Evolutionary conservation across 208 protist species (phyloP).

Genomic region (Leishmania lainsoni): DNA sequence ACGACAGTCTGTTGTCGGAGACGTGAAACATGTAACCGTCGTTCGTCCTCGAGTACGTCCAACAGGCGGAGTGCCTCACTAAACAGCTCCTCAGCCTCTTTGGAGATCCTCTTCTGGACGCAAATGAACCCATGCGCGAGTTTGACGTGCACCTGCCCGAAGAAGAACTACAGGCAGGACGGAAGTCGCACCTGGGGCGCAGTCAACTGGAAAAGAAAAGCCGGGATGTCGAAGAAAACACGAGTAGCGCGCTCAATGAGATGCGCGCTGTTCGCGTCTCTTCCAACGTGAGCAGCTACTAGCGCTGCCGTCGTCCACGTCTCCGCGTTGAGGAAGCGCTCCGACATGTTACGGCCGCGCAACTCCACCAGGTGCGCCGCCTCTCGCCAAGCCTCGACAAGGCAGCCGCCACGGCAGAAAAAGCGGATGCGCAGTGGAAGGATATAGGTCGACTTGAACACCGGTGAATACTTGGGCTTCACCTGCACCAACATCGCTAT

Average conservation of each 20-base stretch:
- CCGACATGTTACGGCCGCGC: conserved; percentile 10
- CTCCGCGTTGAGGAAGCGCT: conserved; percentile 28
- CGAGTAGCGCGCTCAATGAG: conserved; percentile 28
- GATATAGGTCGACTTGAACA: conserved; percentile 23
- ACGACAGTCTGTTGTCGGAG: conserved; percentile 40
- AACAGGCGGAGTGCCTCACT: conserved; percentile 32
- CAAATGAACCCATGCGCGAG: conserved; percentile 24
- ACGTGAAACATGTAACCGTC: conserved; percentile 25
- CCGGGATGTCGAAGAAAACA: conserved; percentile 32
- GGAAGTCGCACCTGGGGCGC: conserved; percentile 15
- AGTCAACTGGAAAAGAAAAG: conserved; percentile 23
- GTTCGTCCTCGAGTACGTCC: conserved; percentile 28
- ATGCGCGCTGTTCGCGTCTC: conserved; percentile 7
- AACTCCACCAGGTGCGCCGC: conserved; percentile 18
- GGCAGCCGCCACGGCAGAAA: conserved; percentile 22
- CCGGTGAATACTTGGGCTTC: background rate
- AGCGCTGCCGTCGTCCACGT: conserved; percentile 29
- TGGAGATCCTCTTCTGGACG: conserved; percentile 22
- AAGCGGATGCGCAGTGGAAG: conserved; percentile 29
- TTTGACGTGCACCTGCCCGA: conserved; percentile 23
- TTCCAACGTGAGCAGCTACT: conserved; percentile 18
- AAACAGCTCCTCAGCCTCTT: conserved; percentile 29
- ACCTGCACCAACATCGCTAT: conserved; percentile 22
- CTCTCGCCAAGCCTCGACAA: conserved; percentile 20
- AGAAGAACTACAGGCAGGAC: conserved; percentile 24